Evolutionary conservation across 805 yeast species (phyloP).

Genomic region (Ogataea polymorpha): DNA sequence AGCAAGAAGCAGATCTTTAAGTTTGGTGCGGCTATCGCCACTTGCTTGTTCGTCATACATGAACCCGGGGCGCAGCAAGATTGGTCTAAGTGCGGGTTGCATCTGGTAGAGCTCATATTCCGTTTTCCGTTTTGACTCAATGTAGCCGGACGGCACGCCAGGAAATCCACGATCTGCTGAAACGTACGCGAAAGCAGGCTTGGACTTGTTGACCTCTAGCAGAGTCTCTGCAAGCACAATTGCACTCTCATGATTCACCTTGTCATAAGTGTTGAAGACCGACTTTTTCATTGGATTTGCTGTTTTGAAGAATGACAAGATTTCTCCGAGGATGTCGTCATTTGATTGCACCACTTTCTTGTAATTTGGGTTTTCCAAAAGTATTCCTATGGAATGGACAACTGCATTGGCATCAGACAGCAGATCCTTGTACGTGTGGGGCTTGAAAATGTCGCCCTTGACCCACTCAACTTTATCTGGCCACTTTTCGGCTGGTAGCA

Average conservation of each 20-base stretch:
- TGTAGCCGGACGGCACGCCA: conserved; percentile 65
- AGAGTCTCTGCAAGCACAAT: conserved; percentile 58
- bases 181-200: conserved; percentile 59
- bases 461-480: conserved; percentile 60
- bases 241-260: conserved; percentile 69
- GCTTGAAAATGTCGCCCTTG: conserved; percentile 64
- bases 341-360: conserved; percentile 47
- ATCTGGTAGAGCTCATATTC: conserved; percentile 50
- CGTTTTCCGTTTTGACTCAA: conserved; percentile 73
- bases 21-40: conserved; percentile 36
- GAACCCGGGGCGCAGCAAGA: conserved; percentile 77
- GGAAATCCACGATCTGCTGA: conserved; percentile 79
- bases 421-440: conserved; percentile 49
- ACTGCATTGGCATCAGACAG: conserved; percentile 57
- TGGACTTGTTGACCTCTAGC: conserved; percentile 19
- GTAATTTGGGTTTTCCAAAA: conserved; percentile 67
- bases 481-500: conserved; percentile 43
- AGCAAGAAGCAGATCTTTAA: conserved; percentile 42
- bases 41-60: conserved; percentile 58
- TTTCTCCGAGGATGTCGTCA: conserved; percentile 32
- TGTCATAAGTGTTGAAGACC: conserved; percentile 50
- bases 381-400: conserved; percentile 79
- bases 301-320: conserved; percentile 43
- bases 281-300: conserved; percentile 60
- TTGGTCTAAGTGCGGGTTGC: conserved; percentile 51